A percentile compares a stretch with the other conserved stretches of the same genome.
phyloP scores from a whole-genome alignment of 345 rosid genomes.

The Eucalyptus marginata region DNA sequence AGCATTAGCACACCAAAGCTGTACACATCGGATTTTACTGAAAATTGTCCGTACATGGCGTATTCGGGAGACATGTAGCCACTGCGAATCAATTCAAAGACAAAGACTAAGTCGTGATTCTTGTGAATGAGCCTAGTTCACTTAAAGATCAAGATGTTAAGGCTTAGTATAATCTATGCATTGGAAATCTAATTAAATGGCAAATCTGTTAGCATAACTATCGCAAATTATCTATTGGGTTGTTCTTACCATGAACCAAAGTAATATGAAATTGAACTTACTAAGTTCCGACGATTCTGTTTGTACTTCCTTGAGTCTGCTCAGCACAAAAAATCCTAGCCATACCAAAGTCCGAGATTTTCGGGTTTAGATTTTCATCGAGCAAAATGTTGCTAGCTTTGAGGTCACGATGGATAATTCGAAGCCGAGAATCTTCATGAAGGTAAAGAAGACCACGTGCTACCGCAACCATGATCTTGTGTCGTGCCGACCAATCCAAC shows the following conservation, averaged over 20 bases:
- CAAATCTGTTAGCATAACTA: not conserved
- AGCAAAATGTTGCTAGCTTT: not conserved
- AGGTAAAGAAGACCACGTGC: not conserved
- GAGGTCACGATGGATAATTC: not conserved
- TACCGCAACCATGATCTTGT: not conserved
- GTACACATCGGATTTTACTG: not conserved
- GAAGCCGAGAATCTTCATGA: not conserved
- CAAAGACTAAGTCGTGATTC: not conserved
- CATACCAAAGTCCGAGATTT: not conserved
- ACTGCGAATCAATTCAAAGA: not conserved
- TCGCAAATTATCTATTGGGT: not conserved
- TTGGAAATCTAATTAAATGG: not conserved
- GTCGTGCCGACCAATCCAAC: not conserved
- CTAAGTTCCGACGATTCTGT: not conserved
- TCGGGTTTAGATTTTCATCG: not conserved
- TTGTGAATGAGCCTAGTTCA: not conserved
- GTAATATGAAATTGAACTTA: not conserved
- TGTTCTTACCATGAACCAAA: not conserved
- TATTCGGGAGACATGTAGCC: not conserved
- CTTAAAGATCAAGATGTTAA: not conserved
- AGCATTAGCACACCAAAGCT: not conserved
- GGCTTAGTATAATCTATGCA: not conserved
- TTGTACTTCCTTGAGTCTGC: not conserved
- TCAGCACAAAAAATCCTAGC: not conserved
- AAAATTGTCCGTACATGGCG: not conserved